Percentiles rank a stretch among this genome's conserved stretches.
Conservation (phyloP, 352 stramenopile species). For the Plasmopara muralis region DNA sequence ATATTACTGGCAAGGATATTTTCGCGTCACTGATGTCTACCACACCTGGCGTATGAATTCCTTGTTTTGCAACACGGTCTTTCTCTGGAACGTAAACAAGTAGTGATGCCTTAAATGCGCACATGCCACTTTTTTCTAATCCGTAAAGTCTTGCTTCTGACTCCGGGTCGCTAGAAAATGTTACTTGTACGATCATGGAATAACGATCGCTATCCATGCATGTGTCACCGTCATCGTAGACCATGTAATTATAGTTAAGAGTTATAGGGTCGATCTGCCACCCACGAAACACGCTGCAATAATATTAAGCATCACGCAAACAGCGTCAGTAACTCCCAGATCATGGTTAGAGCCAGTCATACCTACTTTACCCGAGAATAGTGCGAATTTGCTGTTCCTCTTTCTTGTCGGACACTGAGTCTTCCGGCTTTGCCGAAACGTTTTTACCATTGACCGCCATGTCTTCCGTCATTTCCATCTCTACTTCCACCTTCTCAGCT, state of each 20-base stretch:
- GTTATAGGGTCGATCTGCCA: constrained; percentile 77
- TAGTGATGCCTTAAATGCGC: constrained; percentile 46
- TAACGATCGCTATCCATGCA: constrained; percentile 45
- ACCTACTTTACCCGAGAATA: constrained; percentile 41
- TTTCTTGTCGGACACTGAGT: constrained; percentile 13
- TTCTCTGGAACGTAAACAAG: constrained; percentile 38
- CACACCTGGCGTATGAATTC: constrained; percentile 62
- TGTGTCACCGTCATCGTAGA: constrained; percentile 69
- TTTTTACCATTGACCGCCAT: constrained; percentile 7
- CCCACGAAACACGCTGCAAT: constrained; percentile 59
- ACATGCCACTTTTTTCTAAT: constrained; percentile 51
- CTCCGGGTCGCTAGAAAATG: constrained; percentile 35
- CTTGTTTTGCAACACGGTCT: constrained; percentile 31
- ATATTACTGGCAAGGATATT: constrained; percentile 52
- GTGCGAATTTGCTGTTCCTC: constrained; percentile 25
- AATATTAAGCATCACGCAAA: background rate
- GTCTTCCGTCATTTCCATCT: constrained; percentile 22
- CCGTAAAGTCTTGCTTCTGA: constrained; percentile 38
- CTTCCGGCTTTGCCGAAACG: constrained; percentile 7
- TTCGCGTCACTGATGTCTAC: constrained; percentile 54
- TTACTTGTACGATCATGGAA: constrained; percentile 44
- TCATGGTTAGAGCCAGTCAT: background rate
- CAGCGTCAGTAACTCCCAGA: constrained; percentile 4
- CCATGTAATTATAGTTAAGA: constrained; percentile 69
- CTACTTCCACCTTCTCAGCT: constrained; percentile 17